These are phyloP conservation scores for Geranium brycei DNA, from an alignment of 345 rosid species.

Conservation along the genomic window DNA sequence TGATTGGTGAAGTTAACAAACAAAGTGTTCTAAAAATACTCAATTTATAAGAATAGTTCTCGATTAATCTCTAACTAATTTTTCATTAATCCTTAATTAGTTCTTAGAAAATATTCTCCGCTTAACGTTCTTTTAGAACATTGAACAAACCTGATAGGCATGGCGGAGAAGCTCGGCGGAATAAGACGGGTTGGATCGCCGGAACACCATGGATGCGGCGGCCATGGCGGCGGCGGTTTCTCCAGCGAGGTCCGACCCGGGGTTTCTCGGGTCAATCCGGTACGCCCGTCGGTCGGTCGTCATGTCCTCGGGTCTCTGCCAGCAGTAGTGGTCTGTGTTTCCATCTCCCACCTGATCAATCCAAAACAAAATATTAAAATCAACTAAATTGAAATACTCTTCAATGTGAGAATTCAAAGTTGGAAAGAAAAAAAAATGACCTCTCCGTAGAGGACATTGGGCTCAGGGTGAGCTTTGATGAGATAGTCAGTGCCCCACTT, in stretches of 20 bases:
- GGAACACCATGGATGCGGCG: conserved; percentile 89
- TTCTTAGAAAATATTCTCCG: too few relatives aligned
- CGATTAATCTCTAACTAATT: too few relatives aligned
- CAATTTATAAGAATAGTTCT: too few relatives aligned
- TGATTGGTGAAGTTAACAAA: too few relatives aligned
- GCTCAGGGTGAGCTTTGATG: conserved; percentile 92
- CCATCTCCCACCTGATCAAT: conserved; percentile 80
- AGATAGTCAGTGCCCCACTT: conserved; percentile 97
- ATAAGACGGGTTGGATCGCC: conserved; percentile 53
- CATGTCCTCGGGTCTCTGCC: conserved; percentile 99
- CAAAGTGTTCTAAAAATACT: too few relatives aligned
- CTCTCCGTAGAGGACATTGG: conserved; percentile 92
- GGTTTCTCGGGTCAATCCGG: conserved; percentile 75
- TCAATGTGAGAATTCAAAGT: background rate
- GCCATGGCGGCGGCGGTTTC: conserved; percentile 99
- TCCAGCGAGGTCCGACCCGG: conserved; percentile 97
- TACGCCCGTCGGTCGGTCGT: conserved; percentile 90
- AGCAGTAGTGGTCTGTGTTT: conserved; percentile 90
- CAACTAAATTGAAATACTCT: background rate
- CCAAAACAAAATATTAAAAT: background rate
- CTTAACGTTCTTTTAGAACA: too few relatives aligned
- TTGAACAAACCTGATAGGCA: conserved; percentile 56
- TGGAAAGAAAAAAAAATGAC: conserved; percentile 20
- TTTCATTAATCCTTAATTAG: too few relatives aligned
- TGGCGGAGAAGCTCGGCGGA: conserved; percentile 63